A percentile compares a stretch with the other conserved stretches of the same genome.
These are phyloP conservation scores for Monosporozyma servazzii DNA, from an alignment of 805 yeast species.

Conservation along the genomic window DNA sequence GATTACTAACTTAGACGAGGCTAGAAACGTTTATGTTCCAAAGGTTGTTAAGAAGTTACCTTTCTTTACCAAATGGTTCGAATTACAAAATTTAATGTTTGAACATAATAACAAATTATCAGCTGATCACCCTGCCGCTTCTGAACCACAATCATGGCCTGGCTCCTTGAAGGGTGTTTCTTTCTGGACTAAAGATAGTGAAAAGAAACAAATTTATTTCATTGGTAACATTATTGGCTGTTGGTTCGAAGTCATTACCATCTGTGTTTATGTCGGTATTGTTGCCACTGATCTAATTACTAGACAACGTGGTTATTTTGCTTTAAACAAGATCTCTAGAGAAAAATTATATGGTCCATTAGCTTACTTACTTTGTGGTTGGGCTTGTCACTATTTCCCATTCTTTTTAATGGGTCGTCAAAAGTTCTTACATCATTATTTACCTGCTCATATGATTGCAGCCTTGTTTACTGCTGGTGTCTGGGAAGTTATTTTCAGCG, in stretches of 20 bases:
- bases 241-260: slow-evolving; percentile 66
- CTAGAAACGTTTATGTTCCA: slow-evolving; percentile 55
- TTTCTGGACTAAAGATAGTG: slow-evolving; percentile 77
- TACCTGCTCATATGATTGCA: slow-evolving; percentile 90
- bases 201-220: slow-evolving; percentile 72
- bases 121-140: slow-evolving; percentile 90
- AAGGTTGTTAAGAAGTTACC: slow-evolving; percentile 54
- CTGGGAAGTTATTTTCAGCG: slow-evolving; percentile 66
- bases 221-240: slow-evolving; percentile 86
- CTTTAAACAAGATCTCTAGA: slow-evolving; percentile 53
- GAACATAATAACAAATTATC: slow-evolving; percentile 81
- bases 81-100: slow-evolving; percentile 83
- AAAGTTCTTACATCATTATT: slow-evolving; percentile 84
- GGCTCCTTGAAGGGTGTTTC: slow-evolving; percentile 83
- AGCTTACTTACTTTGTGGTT: slow-evolving; percentile 77
- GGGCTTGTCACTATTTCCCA: slow-evolving; percentile 85
- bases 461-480: slow-evolving; percentile 75
- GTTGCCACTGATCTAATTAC: slow-evolving; percentile 68
- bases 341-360: slow-evolving; percentile 68
- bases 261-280: slow-evolving; percentile 56
- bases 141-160: slow-evolving; percentile 90
- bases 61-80: slow-evolving; percentile 81
- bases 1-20: slow-evolving; percentile 56
- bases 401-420: slow-evolving; percentile 90
- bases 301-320: slow-evolving; percentile 55